Evolutionary conservation across 805 yeast species (phyloP), one percentile per base, ranked within the genome.

Genomic region (Hemisphaericaspora nanyangensis): DNA sequence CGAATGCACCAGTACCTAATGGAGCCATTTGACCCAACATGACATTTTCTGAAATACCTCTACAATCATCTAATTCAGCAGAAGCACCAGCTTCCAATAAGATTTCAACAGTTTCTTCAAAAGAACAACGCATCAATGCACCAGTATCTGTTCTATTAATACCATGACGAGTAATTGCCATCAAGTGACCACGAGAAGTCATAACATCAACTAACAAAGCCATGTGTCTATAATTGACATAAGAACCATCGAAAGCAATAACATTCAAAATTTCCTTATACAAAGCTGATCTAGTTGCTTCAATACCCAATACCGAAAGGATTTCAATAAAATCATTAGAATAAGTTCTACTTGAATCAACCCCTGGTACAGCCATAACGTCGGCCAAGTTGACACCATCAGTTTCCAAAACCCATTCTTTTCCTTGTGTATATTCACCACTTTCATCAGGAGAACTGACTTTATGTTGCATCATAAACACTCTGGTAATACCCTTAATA

Each of bases 81-180:
- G 95, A 80, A 5, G 98, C 95, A 62, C 96, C 99, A 15, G 99
- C 99, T 58, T 93, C 99, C 53, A 93, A 79, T 60, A 93, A 70
- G 56, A 93, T 93, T 68, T 93, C 99, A 30, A 93, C 99, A 6
- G 99, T 93, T 65, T 93, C 99, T 69, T 93, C 99, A 72, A 93
- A 93, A 31, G 99, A 91, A 72, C 97, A 93, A 68, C 99, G 81
- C 99, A 93, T 93, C 58, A 93, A 76, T 2, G 99, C 99, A 68
- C 99, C 99, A 22, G 99, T 93, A 50, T 93, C 96, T 28, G 95
- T 85, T 69, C 99, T 83, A 67, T 93, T 93, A 67, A 93, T 91
- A 77, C 99, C 99, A 60, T 93, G 99, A 77, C 99, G 95, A 31
- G 98, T 91, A 55, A 93, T 90, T 29, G 99, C 98, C 86, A 95